Percentiles rank a stretch among this genome's conserved stretches.
These are phyloP conservation scores for Tolypocladium paradoxum DNA, from an alignment of 2,329 filamentous ascomycete species.

Conservation along the genomic window DNA sequence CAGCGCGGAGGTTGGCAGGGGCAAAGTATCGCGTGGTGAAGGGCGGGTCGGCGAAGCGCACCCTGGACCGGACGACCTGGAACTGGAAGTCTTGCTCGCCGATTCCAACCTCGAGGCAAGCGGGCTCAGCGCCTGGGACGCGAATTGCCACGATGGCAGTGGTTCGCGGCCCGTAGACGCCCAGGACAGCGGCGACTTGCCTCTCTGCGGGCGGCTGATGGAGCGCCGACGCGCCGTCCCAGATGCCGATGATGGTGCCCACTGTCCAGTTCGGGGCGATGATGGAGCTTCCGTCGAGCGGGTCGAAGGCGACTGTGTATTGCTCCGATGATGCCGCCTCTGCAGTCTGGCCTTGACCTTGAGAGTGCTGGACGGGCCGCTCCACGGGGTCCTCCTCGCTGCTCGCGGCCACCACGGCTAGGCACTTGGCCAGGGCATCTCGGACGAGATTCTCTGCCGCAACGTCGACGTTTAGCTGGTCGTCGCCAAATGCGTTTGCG, in stretches of 20 bases:
- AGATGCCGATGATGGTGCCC: conserved; percentile 49
- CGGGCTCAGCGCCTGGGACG: conserved; percentile 23
- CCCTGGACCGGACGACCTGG: conserved; percentile 28
- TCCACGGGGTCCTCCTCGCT: conserved; percentile 53
- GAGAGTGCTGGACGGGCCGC: conserved; percentile 14
- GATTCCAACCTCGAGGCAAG: conserved; percentile 43
- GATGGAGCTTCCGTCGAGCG: conserved; percentile 52
- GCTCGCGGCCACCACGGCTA: conserved; percentile 37
- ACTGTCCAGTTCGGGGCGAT: conserved; percentile 48
- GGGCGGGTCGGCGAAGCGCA: conserved; percentile 26
- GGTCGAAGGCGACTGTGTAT: conserved; percentile 53
- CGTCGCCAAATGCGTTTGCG: conserved; percentile 47
- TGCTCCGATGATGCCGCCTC: conserved; percentile 19
- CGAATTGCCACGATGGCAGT: conserved; percentile 45
- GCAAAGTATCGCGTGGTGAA: conserved; percentile 48
- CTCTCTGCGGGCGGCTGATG: conserved; percentile 22
- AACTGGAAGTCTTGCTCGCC: conserved; percentile 14
- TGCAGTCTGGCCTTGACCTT: not conserved
- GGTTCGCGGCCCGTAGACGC: conserved; percentile 43
- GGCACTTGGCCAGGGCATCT: conserved; percentile 28
- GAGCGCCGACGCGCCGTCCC: conserved; percentile 38
- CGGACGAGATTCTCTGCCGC: conserved; percentile 38
- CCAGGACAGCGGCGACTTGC: conserved; percentile 40
- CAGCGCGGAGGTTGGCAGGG: conserved; percentile 49
- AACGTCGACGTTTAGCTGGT: conserved; percentile 49